Evolutionary conservation across 768 basidiomycete species (phyloP).

Genomic region (Lactifluus pinguis): DNA sequence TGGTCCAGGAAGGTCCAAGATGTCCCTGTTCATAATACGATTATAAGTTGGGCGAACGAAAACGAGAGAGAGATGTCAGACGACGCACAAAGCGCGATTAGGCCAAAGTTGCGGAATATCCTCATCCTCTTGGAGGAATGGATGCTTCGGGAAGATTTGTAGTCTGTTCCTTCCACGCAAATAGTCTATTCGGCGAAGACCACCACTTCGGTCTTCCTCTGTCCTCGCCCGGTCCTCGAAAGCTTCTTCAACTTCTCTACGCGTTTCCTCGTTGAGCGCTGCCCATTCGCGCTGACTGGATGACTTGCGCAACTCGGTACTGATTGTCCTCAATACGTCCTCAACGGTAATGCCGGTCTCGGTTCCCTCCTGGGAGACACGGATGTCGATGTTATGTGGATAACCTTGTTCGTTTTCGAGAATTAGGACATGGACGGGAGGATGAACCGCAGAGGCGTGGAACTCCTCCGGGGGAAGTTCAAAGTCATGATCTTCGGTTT

Average conservation of each 20-base stretch:
- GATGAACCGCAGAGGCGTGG: slow-evolving; percentile 1
- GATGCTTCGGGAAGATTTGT: slow-evolving; percentile 5
- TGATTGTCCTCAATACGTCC: slow-evolving; percentile 2
- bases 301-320: slow-evolving; percentile 2
- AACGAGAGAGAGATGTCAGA: not conserved
- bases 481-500: slow-evolving; percentile 5
- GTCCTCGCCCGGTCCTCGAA: slow-evolving; percentile 4
- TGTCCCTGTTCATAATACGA: not conserved
- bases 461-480: slow-evolving; percentile 7
- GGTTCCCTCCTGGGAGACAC: not conserved
- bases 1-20: not conserved
- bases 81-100: slow-evolving; percentile 7
- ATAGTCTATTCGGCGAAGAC: slow-evolving; percentile 9
- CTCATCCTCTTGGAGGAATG: not conserved
- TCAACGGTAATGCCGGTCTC: slow-evolving; percentile 8
- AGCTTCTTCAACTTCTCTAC: slow-evolving; percentile 5
- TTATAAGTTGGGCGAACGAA: not conserved
- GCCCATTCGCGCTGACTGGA: slow-evolving; percentile 13
- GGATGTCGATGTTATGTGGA: slow-evolving; percentile 11
- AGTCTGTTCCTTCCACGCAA: slow-evolving; percentile 11
- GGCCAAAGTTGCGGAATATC: not conserved
- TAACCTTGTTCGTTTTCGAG: slow-evolving; percentile 13
- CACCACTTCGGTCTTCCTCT: slow-evolving; percentile 4
- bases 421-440: not conserved
- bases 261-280: slow-evolving; percentile 4